phyloP scores from a whole-genome alignment of 495 filamentous ascomycete species.

The Hypomontagnella submonticulosa region DNA sequence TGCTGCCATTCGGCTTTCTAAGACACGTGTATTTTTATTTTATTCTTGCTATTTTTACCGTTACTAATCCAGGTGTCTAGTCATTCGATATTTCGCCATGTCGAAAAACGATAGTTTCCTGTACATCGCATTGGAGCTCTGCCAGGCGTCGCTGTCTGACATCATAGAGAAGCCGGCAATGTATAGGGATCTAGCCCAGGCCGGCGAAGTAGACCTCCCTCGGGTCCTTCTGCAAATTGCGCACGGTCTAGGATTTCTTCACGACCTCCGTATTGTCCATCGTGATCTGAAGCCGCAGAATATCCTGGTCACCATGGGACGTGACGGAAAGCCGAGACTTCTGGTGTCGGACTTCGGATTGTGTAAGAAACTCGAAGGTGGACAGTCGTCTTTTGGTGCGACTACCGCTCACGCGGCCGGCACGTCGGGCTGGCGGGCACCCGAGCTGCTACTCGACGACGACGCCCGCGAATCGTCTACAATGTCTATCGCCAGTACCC shows the following conservation, averaged over 20 bases:
- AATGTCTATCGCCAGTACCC: conserved; percentile 52
- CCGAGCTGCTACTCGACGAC: conserved; percentile 89
- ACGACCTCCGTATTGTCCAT: conserved; percentile 93
- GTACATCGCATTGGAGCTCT: conserved; percentile 97
- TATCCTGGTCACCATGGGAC: conserved; percentile 78
- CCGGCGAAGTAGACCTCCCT: conserved; percentile 67
- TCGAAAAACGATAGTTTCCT: conserved; percentile 89
- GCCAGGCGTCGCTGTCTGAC: conserved; percentile 91
- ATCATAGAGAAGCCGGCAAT: conserved; percentile 74
- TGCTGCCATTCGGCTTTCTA: neutral
- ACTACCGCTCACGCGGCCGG: conserved; percentile 94
- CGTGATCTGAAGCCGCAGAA: conserved; percentile 98
- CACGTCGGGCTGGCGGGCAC: conserved; percentile 95
- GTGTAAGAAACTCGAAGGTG: conserved; percentile 97
- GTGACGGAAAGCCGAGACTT: conserved; percentile 73
- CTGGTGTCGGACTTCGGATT: conserved; percentile 97
- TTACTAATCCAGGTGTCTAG: conserved; percentile 54
- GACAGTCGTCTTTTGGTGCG: conserved; percentile 92
- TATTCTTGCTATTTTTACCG: too few relatives aligned
- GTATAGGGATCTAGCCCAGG: conserved; percentile 60
- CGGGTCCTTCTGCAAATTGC: conserved; percentile 86
- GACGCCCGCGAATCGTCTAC: conserved; percentile 54
- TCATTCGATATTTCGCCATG: conserved; percentile 95
- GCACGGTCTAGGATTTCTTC: conserved; percentile 85
- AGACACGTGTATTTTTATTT: neutral